Evolutionary conservation across 148 eudicot genomes (phyloP).

Genomic region (Mesembryanthemum crystallinum): DNA sequence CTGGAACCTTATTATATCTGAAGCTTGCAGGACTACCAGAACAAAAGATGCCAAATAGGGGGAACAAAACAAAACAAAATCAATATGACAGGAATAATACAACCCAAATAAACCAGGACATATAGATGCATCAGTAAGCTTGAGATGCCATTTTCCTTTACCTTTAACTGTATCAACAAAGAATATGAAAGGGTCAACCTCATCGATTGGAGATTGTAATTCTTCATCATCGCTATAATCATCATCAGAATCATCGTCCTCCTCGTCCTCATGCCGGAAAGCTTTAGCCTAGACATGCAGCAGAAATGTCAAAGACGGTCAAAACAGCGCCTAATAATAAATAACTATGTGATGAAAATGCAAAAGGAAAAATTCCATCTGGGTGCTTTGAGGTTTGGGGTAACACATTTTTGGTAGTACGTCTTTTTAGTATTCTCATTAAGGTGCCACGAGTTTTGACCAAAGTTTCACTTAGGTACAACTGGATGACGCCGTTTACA

Average conservation of each 20-base stretch:
- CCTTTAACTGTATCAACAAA: slow-evolving; percentile 86
- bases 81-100: neutral
- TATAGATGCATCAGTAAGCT: neutral
- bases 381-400: too few species aligned
- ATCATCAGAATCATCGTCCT: slow-evolving; percentile 92
- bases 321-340: too few species aligned
- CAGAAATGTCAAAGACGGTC: slow-evolving; percentile 2
- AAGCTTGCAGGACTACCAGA: slow-evolving; percentile 69
- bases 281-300: slow-evolving; percentile 66
- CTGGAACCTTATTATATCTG: slow-evolving; percentile 80
- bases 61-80: neutral
- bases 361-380: too few species aligned
- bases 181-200: slow-evolving; percentile 84
- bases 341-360: too few species aligned
- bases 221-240: slow-evolving; percentile 95
- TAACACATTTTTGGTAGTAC: too few species aligned
- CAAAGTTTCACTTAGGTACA: too few species aligned
- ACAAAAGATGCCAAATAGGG: neutral
- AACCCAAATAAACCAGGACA: neutral
- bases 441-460: too few species aligned
- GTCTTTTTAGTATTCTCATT: too few species aligned
- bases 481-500: too few species aligned
- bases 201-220: slow-evolving; percentile 88
- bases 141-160: slow-evolving; percentile 24
- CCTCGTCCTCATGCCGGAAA: slow-evolving; percentile 60